phyloP scores from a whole-genome alignment of 768 basidiomycete genomes.

The Tricholoma saponaceum region DNA sequence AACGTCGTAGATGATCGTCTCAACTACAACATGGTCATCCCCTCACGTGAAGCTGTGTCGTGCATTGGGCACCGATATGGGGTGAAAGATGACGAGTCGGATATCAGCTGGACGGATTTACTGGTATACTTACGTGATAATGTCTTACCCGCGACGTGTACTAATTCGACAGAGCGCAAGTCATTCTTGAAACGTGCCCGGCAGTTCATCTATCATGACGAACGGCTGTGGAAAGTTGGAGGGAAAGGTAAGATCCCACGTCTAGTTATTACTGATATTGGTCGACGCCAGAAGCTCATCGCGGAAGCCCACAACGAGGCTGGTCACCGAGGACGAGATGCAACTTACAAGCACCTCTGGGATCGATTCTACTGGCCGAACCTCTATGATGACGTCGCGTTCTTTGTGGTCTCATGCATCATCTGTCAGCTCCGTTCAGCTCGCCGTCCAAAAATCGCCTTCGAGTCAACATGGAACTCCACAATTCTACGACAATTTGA shows the following conservation, averaged over 20 bases:
- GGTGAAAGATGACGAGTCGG: conserved; percentile 6
- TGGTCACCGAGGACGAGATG: conserved; percentile 27
- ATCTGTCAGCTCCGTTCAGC: conserved; percentile 25
- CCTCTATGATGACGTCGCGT: conserved; percentile 23
- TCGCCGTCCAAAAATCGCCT: conserved; percentile 16
- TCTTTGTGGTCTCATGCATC: conserved; percentile 27
- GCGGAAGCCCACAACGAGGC: conserved; percentile 21
- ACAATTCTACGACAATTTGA: conserved; percentile 20
- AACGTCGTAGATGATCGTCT: too few species aligned
- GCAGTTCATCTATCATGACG: conserved; percentile 19
- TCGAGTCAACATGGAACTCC: conserved; percentile 10
- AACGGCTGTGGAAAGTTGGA: conserved; percentile 14
- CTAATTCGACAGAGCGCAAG: too few species aligned
- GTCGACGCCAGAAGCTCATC: conserved; percentile 13
- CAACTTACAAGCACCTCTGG: conserved; percentile 12
- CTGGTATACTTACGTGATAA: too few species aligned
- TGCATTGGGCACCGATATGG: conserved; percentile 7
- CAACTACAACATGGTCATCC: too few species aligned
- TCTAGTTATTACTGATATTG: conserved; percentile 17
- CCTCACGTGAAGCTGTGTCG: background rate
- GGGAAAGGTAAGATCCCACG: conserved; percentile 14
- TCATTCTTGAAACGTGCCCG: background rate
- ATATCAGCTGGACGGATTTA: conserved; percentile 12
- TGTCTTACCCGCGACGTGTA: too few species aligned
- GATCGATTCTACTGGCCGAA: conserved; percentile 32